These are phyloP conservation scores for Pseudogymnoascus sp. DNA, from an alignment of 2,329 filamentous ascomycete species.

Conservation along the genomic window DNA sequence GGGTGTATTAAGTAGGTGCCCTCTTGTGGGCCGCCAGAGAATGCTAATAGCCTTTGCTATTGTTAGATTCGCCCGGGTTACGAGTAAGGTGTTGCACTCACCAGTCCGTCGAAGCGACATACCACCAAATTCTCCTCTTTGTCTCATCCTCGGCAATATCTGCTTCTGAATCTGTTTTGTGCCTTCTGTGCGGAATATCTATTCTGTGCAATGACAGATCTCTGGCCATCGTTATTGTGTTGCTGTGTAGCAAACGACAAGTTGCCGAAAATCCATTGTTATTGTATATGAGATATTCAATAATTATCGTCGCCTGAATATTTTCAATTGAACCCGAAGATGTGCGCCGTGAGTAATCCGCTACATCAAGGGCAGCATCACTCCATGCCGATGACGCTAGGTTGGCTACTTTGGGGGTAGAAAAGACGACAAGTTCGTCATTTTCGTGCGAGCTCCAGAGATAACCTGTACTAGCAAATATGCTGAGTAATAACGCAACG, in stretches of 20 bases:
- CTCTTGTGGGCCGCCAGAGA: slow-evolving; percentile 28
- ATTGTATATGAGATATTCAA: slow-evolving; percentile 28
- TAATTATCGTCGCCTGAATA: slow-evolving; percentile 30
- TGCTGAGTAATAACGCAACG: neutral
- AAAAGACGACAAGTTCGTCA: neutral
- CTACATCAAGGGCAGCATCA: slow-evolving; percentile 25
- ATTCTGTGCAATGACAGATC: slow-evolving; percentile 17
- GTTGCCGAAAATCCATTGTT: slow-evolving; percentile 29
- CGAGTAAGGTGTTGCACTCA: slow-evolving; percentile 14
- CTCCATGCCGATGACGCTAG: slow-evolving; percentile 25
- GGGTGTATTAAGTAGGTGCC: slow-evolving; percentile 31
- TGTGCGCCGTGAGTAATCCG: slow-evolving; percentile 27
- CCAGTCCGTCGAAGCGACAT: slow-evolving; percentile 32
- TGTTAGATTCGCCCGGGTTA: slow-evolving; percentile 14
- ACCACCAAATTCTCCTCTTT: slow-evolving; percentile 34
- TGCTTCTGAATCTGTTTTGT: slow-evolving; percentile 14
- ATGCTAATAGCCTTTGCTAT: slow-evolving; percentile 25
- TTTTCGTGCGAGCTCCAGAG: neutral
- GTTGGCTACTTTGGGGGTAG: slow-evolving; percentile 21
- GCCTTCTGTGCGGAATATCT: slow-evolving; percentile 18
- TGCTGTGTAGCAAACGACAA: slow-evolving; percentile 26
- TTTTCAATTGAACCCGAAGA: slow-evolving; percentile 27
- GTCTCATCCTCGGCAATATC: slow-evolving; percentile 28
- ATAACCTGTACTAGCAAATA: neutral
- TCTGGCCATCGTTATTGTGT: slow-evolving; percentile 24